A percentile compares a stretch with the other conserved stretches of the same genome.
These are phyloP conservation scores for Stenogyne calaminthoides DNA, from an alignment of 305 asterid genomes.

Conservation along the genomic window DNA sequence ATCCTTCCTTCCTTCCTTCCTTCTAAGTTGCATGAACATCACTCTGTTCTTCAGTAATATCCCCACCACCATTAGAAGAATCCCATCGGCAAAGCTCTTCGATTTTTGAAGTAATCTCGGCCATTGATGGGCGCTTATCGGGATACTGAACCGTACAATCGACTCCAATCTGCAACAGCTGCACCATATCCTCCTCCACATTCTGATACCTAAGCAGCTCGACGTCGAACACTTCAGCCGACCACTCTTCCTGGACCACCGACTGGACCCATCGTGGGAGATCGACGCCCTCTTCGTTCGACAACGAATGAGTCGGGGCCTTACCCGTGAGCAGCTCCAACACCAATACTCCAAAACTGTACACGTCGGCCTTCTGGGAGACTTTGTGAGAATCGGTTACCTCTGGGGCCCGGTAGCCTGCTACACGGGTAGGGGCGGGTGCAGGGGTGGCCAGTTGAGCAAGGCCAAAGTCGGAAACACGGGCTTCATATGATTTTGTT, in stretches of 20 bases:
- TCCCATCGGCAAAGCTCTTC: constrained; percentile 34
- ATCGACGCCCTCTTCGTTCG: constrained; percentile 67
- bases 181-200: constrained; percentile 48
- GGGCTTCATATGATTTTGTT: constrained; percentile 53
- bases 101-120: constrained; percentile 29
- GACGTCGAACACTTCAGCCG: constrained; percentile 57
- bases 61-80: constrained; percentile 19
- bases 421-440: constrained; percentile 48
- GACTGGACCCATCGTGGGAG: constrained; percentile 83
- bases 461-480: constrained; percentile 74
- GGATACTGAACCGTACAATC: constrained; percentile 41
- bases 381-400: constrained; percentile 58
- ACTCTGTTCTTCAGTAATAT: constrained; percentile 9
- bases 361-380: constrained; percentile 81
- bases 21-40: not conserved
- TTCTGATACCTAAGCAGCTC: constrained; percentile 65
- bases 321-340: constrained; percentile 73
- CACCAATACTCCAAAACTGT: constrained; percentile 76
- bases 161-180: constrained; percentile 42
- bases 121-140: constrained; percentile 48
- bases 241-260: constrained; percentile 63
- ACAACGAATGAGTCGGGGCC: constrained; percentile 55
- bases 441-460: constrained; percentile 58
- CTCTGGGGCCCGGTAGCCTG: constrained; percentile 76
- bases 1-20: not conserved